These are phyloP conservation scores for Pouteria glomerata DNA, from an alignment of 148 eudicot genomes.

Conservation along the genomic window DNA sequence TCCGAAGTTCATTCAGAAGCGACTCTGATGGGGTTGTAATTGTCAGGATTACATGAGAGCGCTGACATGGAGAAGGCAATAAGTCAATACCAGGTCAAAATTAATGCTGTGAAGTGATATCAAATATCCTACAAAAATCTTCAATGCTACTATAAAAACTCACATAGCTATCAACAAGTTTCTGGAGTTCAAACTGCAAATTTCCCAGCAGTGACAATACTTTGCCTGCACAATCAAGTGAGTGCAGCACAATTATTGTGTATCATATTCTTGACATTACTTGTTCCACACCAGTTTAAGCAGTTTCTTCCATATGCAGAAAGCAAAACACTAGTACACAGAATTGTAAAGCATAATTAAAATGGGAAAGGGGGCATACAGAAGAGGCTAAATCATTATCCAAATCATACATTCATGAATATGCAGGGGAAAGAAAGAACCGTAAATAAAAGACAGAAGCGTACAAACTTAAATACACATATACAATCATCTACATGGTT, in stretches of 20 bases:
- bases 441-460: not conserved
- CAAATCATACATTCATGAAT: not conserved
- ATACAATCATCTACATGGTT: not conserved
- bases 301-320: not conserved
- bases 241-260: not conserved
- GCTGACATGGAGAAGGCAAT: constrained; percentile 40
- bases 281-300: too few relatives aligned
- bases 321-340: not conserved
- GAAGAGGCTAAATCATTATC: not conserved
- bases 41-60: constrained; percentile 67
- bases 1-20: constrained; percentile 84
- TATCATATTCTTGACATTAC: not conserved
- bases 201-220: constrained; percentile 66
- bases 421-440: not conserved
- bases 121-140: not conserved
- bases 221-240: constrained; percentile 46
- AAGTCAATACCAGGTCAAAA: constrained; percentile 4
- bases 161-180: constrained; percentile 80
- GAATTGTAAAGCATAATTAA: not conserved
- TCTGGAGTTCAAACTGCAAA: constrained; percentile 83
- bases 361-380: not conserved
- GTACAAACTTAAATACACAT: not conserved
- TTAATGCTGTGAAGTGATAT: not conserved
- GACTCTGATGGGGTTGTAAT: constrained; percentile 91
- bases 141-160: constrained; percentile 22